A percentile compares a stretch with the other conserved stretches of the same genome.
Conservation (phyloP, 345 rosid species). For the Citrus maxima region DNA sequence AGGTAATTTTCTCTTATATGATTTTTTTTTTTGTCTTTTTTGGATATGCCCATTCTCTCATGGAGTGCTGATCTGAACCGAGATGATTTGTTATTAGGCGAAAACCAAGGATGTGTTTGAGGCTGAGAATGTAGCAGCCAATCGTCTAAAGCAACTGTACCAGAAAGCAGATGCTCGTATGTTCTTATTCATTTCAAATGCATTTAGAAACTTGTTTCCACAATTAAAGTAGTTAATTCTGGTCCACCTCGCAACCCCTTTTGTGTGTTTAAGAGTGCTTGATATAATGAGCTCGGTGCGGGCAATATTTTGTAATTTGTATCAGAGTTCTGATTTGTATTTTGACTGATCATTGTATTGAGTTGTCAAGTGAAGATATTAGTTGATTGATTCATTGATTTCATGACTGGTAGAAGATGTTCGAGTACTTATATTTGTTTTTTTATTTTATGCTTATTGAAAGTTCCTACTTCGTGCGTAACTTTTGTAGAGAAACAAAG, state of each 20-base stretch:
- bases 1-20: conserved; percentile 37
- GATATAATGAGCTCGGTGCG: background rate
- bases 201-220: background rate
- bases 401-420: background rate
- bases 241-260: background rate
- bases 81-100: conserved; percentile 40
- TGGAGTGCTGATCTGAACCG: background rate
- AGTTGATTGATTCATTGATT: background rate
- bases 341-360: background rate
- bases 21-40: background rate
- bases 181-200: conserved; percentile 22
- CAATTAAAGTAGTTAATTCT: background rate
- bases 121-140: conserved; percentile 42
- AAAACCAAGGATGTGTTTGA: conserved; percentile 43
- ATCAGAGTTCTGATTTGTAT: background rate
- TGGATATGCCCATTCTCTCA: background rate
- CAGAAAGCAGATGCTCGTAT: conserved; percentile 70
- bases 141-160: conserved; percentile 57
- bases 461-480: conserved; percentile 16
- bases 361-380: background rate
- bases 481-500: conserved; percentile 65
- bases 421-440: background rate
- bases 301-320: background rate
- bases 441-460: conserved; percentile 3
- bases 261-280: background rate